Base-by-base conservation (phyloP, 768 basidiomycete genomes). In the Filobasidium wieringae region DNA sequence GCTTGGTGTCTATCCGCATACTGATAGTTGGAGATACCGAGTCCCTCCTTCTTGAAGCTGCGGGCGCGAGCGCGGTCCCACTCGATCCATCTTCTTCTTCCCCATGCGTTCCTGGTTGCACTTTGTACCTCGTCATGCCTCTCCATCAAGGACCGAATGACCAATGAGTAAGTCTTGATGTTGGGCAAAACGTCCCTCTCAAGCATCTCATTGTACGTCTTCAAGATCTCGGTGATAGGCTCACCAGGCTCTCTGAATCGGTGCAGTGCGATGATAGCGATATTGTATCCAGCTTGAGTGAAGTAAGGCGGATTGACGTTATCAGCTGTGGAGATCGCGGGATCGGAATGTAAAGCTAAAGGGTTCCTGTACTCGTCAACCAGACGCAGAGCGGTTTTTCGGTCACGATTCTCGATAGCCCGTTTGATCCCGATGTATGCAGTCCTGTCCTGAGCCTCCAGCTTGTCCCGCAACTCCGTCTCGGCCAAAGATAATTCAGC, bases 131-230 rank as follows among this genome's bases (percentile, higher is more conserved):
- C 87, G 3, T 73, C 64, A 64, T 89, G 87, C 37, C 89, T 82
- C 27, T 78, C 73, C 4, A 81, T 80, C 56, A 91, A 79, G 0
- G 81, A 81, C 0, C 70, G 61, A 55, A 93, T 81, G 43, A 89
- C 76, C 33, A 72, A 69, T 29, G 76, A 67, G 70, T 87, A 89
- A 0, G 87, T 88, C 41, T 70, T 64, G 12, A 74, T 56, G 51
- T 83, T 84, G 8, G 91, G 88, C 0, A 79, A 66, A 4, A 90
- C 69, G 17, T 80, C 79, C 30, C 74, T 77, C 27, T 78, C 74
- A 57, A 89, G 74, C 78, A 92, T 81, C 49, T 81, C 77, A 62
- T 87, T 80, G 75, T 91, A 92, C 2, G 82, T 78, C 50, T 82
- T 80, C 53, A 86, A 70, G 34, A 88, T 73, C 39, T 78, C 67